Evolutionary conservation across 257 asterid genomes (phyloP).

Genomic region (Voacanga thouarsii): DNA sequence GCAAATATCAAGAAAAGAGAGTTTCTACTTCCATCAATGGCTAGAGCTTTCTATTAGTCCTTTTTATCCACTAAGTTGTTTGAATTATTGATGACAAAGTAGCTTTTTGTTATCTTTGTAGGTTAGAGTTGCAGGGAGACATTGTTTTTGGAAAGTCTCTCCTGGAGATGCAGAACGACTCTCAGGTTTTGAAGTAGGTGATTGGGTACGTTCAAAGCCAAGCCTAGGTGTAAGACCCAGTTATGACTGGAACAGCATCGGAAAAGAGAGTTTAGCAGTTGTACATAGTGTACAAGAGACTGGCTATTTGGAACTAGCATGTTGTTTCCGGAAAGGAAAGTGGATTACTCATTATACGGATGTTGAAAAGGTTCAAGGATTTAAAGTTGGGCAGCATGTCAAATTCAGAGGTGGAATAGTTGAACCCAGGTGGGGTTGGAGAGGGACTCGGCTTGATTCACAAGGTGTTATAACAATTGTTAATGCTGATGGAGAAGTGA

Average conservation of each 20-base stretch:
- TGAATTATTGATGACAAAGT: slow-evolving; percentile 10
- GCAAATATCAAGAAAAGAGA: background rate
- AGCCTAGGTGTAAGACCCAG: slow-evolving; percentile 91
- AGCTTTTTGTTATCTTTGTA: slow-evolving; percentile 25
- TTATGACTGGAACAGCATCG: slow-evolving; percentile 91
- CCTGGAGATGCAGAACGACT: slow-evolving; percentile 98
- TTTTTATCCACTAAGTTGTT: background rate
- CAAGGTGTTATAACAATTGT: slow-evolving; percentile 72
- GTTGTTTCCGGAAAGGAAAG: slow-evolving; percentile 92
- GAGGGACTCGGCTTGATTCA: slow-evolving; percentile 67
- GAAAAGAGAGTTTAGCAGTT: slow-evolving; percentile 85
- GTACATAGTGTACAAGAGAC: slow-evolving; percentile 90
- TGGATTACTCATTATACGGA: slow-evolving; percentile 71
- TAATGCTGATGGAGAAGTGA: slow-evolving; percentile 86
- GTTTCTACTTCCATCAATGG: background rate
- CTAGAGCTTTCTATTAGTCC: background rate
- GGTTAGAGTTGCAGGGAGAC: slow-evolving; percentile 87
- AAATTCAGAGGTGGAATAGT: slow-evolving; percentile 63
- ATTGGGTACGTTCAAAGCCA: slow-evolving; percentile 97
- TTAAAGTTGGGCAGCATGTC: slow-evolving; percentile 81
- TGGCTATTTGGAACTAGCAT: slow-evolving; percentile 85
- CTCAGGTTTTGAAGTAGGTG: slow-evolving; percentile 93
- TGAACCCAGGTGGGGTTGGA: slow-evolving; percentile 99
- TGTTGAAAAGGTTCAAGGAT: slow-evolving; percentile 84
- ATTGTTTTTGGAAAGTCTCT: slow-evolving; percentile 80